Percentiles rank a stretch among this genome's conserved stretches.
phyloP scores from a whole-genome alignment of 805 yeast genomes.

The Suhomyces sp. region DNA sequence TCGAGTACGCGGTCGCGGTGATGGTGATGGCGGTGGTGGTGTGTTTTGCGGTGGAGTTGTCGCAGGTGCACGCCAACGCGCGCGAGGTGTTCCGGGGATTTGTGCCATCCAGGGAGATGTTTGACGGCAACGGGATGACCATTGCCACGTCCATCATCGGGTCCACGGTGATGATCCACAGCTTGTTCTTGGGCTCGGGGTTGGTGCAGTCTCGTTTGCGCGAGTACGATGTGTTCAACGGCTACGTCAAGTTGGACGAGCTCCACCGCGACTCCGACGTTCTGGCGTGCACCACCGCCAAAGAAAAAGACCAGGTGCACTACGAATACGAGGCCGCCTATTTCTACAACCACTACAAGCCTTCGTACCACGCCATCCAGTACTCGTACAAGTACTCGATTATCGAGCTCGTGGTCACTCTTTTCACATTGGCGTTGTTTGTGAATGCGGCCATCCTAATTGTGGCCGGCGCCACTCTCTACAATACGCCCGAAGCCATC shows the following conservation, averaged over 20 bases:
- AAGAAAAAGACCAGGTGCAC: neutral
- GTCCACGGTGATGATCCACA: constrained; percentile 53
- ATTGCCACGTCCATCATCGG: constrained; percentile 49
- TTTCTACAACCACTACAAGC: constrained; percentile 51
- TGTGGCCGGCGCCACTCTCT: constrained; percentile 77
- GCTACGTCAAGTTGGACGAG: constrained; percentile 25
- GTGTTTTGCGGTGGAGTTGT: constrained; percentile 46
- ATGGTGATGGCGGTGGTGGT: constrained; percentile 43
- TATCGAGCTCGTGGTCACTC: constrained; percentile 64
- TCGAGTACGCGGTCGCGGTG: constrained; percentile 42
- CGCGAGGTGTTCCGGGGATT: constrained; percentile 42
- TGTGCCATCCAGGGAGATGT: constrained; percentile 42
- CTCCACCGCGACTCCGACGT: constrained; percentile 4
- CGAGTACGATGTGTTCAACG: constrained; percentile 41
- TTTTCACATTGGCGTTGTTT: constrained; percentile 78
- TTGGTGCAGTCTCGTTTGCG: constrained; percentile 48
- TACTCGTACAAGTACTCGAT: constrained; percentile 72
- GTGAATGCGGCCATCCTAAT: constrained; percentile 82
- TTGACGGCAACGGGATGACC: constrained; percentile 41
- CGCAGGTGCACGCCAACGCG: constrained; percentile 31
- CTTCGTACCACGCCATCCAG: constrained; percentile 68
- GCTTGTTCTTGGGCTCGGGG: constrained; percentile 48
- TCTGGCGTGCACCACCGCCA: neutral
- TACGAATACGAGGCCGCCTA: constrained; percentile 22
- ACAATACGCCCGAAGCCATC: constrained; percentile 57